These are phyloP conservation scores for Peniophora sp. DNA, from an alignment of 1,284 basidiomycete genomes.

Conservation along the genomic window DNA sequence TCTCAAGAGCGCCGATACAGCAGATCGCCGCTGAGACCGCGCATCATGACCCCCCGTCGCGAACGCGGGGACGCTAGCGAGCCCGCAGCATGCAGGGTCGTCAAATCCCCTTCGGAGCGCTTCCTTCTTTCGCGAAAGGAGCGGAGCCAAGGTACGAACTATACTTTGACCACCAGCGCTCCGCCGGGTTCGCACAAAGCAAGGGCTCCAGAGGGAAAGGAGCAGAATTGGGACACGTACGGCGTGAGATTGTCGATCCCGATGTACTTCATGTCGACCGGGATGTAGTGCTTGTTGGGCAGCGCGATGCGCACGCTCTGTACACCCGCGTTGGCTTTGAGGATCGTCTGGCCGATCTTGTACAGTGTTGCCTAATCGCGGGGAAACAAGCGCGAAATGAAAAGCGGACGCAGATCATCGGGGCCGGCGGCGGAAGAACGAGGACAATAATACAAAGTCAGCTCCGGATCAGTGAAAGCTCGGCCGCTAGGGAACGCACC, in stretches of 20 bases:
- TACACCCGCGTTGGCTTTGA: slow-evolving; percentile 60
- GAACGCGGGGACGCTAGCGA: too few species aligned
- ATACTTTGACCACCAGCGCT: not conserved
- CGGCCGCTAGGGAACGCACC: slow-evolving; percentile 31
- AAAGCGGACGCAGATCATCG: too few species aligned
- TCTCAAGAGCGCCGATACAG: too few species aligned
- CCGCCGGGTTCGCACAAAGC: not conserved
- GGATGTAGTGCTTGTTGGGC: slow-evolving; percentile 94
- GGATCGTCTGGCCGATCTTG: slow-evolving; percentile 77
- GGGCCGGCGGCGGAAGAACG: too few species aligned
- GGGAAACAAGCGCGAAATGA: too few species aligned
- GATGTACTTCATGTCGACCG: slow-evolving; percentile 68
- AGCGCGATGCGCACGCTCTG: slow-evolving; percentile 65
- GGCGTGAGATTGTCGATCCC: slow-evolving; percentile 45
- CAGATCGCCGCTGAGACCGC: too few species aligned
- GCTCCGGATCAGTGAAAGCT: not conserved
- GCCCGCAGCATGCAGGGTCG: not conserved
- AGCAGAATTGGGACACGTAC: slow-evolving; percentile 21
- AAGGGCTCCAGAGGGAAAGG: slow-evolving; percentile 3
- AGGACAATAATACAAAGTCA: too few species aligned
- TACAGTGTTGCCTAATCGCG: slow-evolving; percentile 73
- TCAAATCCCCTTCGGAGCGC: not conserved
- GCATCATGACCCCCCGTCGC: too few species aligned
- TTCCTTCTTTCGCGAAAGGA: not conserved
- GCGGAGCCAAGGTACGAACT: not conserved